A percentile compares a stretch with the other conserved stretches of the same genome.
Conservation (phyloP, 2,329 filamentous ascomycete species). For the Ceratocystis ficicola region DNA sequence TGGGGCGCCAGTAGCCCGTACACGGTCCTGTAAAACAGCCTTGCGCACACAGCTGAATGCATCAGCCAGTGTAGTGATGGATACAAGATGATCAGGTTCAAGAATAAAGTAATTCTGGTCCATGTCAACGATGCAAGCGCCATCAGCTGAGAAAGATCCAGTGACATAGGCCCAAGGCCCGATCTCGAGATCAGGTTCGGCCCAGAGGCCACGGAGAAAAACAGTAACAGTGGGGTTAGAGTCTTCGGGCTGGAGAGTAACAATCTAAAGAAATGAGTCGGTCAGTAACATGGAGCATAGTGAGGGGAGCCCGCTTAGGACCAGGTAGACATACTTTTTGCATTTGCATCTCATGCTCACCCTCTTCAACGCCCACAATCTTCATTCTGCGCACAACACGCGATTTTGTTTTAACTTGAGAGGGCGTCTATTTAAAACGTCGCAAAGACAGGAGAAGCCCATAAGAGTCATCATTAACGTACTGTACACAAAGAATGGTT, state of each 20-base stretch:
- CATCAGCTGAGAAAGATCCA: constrained; percentile 54
- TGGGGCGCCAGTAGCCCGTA: constrained; percentile 77
- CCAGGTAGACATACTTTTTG: constrained; percentile 17
- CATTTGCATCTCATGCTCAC: constrained; percentile 9
- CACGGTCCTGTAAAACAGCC: constrained; percentile 84
- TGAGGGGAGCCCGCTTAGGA: neutral
- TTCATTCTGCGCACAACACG: constrained; percentile 21
- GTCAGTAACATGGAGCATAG: neutral
- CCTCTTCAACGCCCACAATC: constrained; percentile 15
- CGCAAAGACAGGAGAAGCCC: neutral
- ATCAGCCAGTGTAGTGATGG: constrained; percentile 89
- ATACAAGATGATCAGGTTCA: constrained; percentile 90
- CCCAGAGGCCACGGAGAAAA: constrained; percentile 74
- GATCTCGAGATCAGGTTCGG: constrained; percentile 60
- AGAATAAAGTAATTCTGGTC: constrained; percentile 73
- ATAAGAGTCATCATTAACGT: constrained; percentile 21
- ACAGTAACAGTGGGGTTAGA: constrained; percentile 55
- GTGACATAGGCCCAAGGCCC: constrained; percentile 79
- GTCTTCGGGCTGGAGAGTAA: constrained; percentile 71
- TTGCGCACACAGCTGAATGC: constrained; percentile 85
- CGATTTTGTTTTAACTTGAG: constrained; percentile 7
- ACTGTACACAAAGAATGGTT: neutral
- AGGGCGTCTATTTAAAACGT: constrained; percentile 15
- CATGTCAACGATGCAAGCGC: constrained; percentile 74
- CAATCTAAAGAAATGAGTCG: constrained; percentile 40